These are phyloP conservation scores for Mollisia scopiformis DNA, from an alignment of 2,329 filamentous ascomycete genomes.

Conservation along the genomic window DNA sequence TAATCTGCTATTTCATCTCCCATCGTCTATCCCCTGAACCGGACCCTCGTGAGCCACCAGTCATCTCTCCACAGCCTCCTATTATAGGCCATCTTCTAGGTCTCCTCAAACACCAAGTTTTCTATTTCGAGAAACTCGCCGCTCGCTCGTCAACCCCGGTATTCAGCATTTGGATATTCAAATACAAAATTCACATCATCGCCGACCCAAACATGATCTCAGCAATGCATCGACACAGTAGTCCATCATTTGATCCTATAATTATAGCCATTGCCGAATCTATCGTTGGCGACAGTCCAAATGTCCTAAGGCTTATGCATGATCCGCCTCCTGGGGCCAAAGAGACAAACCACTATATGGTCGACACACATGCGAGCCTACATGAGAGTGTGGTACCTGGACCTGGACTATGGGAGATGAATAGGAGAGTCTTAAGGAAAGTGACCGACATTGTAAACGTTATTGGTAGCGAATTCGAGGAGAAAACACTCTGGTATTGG, in stretches of 20 bases:
- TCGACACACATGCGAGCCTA: background rate
- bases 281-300: background rate
- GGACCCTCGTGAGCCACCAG: background rate
- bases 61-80: background rate
- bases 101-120: background rate
- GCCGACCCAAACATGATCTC: background rate
- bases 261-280: background rate
- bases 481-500: background rate
- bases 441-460: background rate
- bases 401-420: background rate
- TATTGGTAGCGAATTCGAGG: background rate
- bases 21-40: background rate
- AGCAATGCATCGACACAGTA: background rate
- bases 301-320: background rate
- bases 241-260: background rate
- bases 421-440: background rate
- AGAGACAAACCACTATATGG: background rate
- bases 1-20: background rate
- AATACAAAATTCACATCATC: background rate
- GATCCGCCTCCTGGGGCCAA: background rate
- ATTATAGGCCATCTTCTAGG: background rate
- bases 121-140: background rate
- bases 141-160: background rate
- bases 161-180: background rate
- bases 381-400: background rate